Evolutionary conservation across 2,329 filamentous ascomycete genomes (phyloP).

Genomic region (Cladobotryum protrusum): DNA sequence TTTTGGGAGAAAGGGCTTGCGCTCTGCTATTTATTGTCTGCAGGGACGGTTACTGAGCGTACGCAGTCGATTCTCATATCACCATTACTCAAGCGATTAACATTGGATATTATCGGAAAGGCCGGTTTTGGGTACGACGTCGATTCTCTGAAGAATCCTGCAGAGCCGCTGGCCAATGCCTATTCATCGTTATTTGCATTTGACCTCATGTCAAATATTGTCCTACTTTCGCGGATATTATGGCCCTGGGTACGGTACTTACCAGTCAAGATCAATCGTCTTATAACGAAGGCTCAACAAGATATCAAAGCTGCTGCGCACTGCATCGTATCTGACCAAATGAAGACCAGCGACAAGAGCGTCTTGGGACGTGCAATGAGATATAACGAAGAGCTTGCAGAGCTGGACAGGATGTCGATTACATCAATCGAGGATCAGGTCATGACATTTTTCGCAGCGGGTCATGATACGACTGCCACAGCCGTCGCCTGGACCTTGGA

Average conservation of each 20-base stretch:
- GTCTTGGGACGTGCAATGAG: constrained; percentile 1
- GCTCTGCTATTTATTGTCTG: constrained; percentile 7
- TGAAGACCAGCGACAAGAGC: neutral
- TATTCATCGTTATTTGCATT: too few species aligned
- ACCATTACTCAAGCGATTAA: constrained; percentile 20
- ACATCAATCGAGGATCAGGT: constrained; percentile 24
- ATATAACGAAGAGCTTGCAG: constrained; percentile 28
- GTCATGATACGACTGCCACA: constrained; percentile 39
- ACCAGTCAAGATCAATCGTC: too few species aligned
- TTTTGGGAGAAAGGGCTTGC: constrained; percentile 27
- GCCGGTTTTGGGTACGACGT: constrained; percentile 18
- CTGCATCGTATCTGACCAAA: too few species aligned
- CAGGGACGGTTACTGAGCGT: constrained; percentile 8
- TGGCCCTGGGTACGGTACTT: too few species aligned
- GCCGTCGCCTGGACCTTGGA: constrained; percentile 37
- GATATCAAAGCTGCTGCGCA: too few species aligned
- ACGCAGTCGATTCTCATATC: constrained; percentile 7
- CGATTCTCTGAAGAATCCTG: neutral
- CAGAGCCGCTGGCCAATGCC: constrained; percentile 4
- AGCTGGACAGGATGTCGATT: too few species aligned
- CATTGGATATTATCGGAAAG: constrained; percentile 31
- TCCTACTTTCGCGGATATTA: too few species aligned
- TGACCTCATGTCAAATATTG: too few species aligned
- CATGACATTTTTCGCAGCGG: constrained; percentile 36
- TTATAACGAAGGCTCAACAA: too few species aligned